Base-by-base conservation (phyloP, 2,329 filamentous ascomycete species). In the Ophiostoma pallidulum region DNA sequence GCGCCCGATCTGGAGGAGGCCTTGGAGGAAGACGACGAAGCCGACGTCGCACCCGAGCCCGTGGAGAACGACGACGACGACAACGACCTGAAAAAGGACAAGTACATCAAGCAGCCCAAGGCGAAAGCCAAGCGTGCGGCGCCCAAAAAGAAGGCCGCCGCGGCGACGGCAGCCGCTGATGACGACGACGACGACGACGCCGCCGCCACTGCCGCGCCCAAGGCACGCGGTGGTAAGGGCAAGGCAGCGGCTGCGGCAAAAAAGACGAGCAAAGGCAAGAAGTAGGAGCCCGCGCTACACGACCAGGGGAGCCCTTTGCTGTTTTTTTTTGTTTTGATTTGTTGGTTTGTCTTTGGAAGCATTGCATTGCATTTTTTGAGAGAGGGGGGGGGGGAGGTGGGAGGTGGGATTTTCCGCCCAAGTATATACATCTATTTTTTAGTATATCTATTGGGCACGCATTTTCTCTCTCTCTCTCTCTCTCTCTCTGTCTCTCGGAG, bases 1-100 rank as follows among this genome's bases (percentile, higher is more conserved):
- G 85, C 84, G 52, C 94, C 92, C 1, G 92, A 98, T 67, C 75
- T 98, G 28, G 92, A 98, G 66, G 92, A 98, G 66, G 92, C 90
- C 2, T 84, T 98, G 46, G 90, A 97, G 41, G 91, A 94, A 57
- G 89, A 88, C 5, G 91, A 94, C 44, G 89, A 92, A 39, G 85
- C 82, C 18, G 82, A 74, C n/a, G 80, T 81, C 29, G 68, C 71
- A 24, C 66, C 78, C 1, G 75, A 77, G 31, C 62, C 70, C 3
- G 75, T 68, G 2, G 77, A 80, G 36, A 78, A 74, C 1, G 82
- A 82, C 0, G 84, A 86, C 4, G 83, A 86, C 0, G 83, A 87
- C 12, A 69, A 81, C n/a, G 88, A 94, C 61, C 64, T 97, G 44
- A 88, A 84, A 60, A 94, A 91, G 62, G 92, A 98, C 66, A 97